Base-by-base conservation (phyloP, 441 rosid genomes). In the Isatis lusitanica region DNA sequence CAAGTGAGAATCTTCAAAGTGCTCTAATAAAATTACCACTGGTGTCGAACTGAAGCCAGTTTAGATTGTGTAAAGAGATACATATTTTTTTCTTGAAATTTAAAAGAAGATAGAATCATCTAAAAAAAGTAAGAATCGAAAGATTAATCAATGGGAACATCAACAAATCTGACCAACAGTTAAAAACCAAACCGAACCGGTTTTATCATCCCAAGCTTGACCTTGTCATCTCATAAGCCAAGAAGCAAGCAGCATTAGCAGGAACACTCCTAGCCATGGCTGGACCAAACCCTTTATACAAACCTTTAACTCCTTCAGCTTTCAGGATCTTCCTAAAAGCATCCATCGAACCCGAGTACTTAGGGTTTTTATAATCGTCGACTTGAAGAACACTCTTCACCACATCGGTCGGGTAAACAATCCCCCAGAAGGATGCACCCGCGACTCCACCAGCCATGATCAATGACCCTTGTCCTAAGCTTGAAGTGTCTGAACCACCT, bases 181-280 rank as follows among this genome's bases (percentile, higher is more conserved):
- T 63, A 76, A 30, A 30, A 39, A 70, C 71, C 66, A 57, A 63
- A 15, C 47, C 38, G 7, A 74, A 57, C 79, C 63, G 33, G 67
- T 47, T 85, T 81, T n/a, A n/a, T n/a, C n/a, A 92, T 1, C 92
- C 92, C 81, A 94, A 83, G 82, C 93, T 87, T n/a, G 98, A 84
- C 69, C 88, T 89, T 16, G 90, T 85, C 75, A 94, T 79, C 75
- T 94, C 97, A 61, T 86, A 88, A 9, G 90, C 98, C 87, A 92
- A 83, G 94, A 94, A 92, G 65, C 97, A 92, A 9, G 96, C 99
- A 39, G 98, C 98, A 83, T 92, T 92, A 13, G 99, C 99, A 18
- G 97, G 97, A 57, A 94, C 83, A 70, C 98, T 94, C 68, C 97
- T 85, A 15, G 83, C 93, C 99, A 94, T 90, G 43, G 99, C 97